Evolutionary conservation across 2,329 filamentous ascomycete genomes (phyloP), one percentile per base, ranked within the genome.

Genomic region (Lecanicillium sp.): DNA sequence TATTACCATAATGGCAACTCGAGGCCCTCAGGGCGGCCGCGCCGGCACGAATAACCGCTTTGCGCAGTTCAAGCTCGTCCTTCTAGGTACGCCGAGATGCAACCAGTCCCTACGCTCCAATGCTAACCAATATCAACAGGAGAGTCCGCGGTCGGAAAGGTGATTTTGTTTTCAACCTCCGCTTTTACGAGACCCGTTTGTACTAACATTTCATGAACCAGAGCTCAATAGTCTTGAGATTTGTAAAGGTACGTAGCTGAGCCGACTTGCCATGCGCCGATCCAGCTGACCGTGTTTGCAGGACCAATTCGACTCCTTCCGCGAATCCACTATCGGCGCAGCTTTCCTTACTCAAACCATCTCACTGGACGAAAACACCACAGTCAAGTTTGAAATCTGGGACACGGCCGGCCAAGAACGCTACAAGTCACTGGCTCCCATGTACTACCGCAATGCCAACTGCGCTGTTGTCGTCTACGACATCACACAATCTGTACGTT

Each of bases 371-470:
- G 92, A 97, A 60, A 92, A 81, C 66, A 97, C 92, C 44, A 98
- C 92, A 41, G 90, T 98, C 66, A 98, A 98, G 73, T 98, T 98
- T 59, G 92, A 98, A 68, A 98, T 98, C 60, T 98, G 92, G 89
- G 89, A 96, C 66, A 98, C 92, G 9, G 92, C 92, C 47, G 92
- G 92, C 47, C 92, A 98, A 69, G 92, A 98, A 68, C 81, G 94
- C 58, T 98, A 97, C 77, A 97, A 97, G 74, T 97, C 92, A 11
- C 74, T 98, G 50, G 92, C 92, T 25, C 92, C 92, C 54, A 98
- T 98, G 92, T 98, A 98, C 74, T 98, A 98, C 71, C 76, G 94
- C 55, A 98, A 98, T 62, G 94, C 94, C 53, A 97, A 98, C 77
- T 97, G 92, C 68, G 92, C 94, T 43, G 90, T 98, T 22, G 90